Evolutionary conservation across 2,329 filamentous ascomycete species (phyloP).

Genomic region (Rasamsonia emersonii): DNA sequence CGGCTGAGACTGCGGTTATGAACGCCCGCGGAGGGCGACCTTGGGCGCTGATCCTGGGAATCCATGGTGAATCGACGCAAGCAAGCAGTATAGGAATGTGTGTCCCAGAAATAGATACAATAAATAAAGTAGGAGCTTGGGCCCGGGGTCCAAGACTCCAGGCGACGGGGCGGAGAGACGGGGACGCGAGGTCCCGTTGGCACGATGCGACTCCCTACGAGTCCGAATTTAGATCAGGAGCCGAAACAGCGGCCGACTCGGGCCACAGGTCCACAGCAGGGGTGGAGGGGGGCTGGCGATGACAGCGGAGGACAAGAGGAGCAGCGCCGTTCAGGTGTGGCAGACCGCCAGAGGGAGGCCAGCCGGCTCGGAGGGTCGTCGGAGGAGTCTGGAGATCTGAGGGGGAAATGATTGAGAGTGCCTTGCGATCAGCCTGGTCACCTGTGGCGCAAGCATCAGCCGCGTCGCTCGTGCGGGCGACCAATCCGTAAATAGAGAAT

Average conservation of each 20-base stretch:
- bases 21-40: conserved; percentile 27
- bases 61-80: too few species aligned
- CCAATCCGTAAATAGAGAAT: too few species aligned
- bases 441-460: conserved; percentile 4
- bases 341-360: conserved; percentile 1
- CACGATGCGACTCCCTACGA: too few species aligned
- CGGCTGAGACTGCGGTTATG: conserved; percentile 35
- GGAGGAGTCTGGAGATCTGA: background rate
- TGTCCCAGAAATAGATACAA: conserved; percentile 4
- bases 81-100: conserved; percentile 1
- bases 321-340: too few species aligned
- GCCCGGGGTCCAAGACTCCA: background rate
- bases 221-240: too few species aligned
- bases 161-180: conserved; percentile 1
- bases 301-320: too few species aligned
- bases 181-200: too few species aligned
- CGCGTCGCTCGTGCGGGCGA: background rate
- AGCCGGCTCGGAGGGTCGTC: background rate
- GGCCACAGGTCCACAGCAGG: too few species aligned
- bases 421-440: conserved; percentile 11
- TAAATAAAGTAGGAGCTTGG: conserved; percentile 4
- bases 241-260: too few species aligned
- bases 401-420: conserved; percentile 4
- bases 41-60: conserved; percentile 27
- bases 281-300: too few species aligned